Evolutionary conservation across 345 rosid species (phyloP).

Genomic region (Cardamine resedifolia): DNA sequence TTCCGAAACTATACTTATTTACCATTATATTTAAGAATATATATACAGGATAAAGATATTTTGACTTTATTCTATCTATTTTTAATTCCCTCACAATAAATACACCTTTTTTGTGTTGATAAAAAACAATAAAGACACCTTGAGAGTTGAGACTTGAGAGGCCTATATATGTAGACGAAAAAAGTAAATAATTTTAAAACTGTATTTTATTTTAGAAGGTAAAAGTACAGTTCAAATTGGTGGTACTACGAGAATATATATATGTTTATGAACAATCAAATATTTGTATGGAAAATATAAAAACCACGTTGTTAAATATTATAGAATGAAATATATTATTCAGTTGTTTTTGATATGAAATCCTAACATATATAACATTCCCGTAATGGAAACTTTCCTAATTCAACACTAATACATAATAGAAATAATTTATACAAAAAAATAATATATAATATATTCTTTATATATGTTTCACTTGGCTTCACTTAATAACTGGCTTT

Average conservation of each 20-base stretch:
- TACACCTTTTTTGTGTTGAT: background rate
- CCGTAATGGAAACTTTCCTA: too few relatives aligned
- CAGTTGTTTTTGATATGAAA: too few relatives aligned
- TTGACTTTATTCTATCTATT: background rate
- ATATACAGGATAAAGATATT: background rate
- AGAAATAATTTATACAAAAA: too few relatives aligned
- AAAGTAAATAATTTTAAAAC: background rate
- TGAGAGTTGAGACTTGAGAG: slow-evolving; percentile 13
- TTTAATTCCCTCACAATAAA: background rate
- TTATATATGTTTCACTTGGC: too few relatives aligned
- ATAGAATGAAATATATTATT: too few relatives aligned
- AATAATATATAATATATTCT: too few relatives aligned
- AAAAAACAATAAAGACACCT: slow-evolving; percentile 2
- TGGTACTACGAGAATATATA: background rate
- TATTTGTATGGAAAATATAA: background rate
- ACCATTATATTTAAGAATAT: background rate
- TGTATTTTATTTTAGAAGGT: background rate
- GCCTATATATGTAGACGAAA: background rate
- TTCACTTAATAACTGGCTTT: too few relatives aligned
- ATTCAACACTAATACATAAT: too few relatives aligned
- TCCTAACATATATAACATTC: too few relatives aligned
- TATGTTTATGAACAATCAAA: background rate
- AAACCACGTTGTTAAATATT: too few relatives aligned
- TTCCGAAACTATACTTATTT: background rate
- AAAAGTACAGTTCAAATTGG: slow-evolving; percentile 1